Conservation (phyloP, 2,329 filamentous ascomycete species). For the Furcasterigmium sp. region DNA sequence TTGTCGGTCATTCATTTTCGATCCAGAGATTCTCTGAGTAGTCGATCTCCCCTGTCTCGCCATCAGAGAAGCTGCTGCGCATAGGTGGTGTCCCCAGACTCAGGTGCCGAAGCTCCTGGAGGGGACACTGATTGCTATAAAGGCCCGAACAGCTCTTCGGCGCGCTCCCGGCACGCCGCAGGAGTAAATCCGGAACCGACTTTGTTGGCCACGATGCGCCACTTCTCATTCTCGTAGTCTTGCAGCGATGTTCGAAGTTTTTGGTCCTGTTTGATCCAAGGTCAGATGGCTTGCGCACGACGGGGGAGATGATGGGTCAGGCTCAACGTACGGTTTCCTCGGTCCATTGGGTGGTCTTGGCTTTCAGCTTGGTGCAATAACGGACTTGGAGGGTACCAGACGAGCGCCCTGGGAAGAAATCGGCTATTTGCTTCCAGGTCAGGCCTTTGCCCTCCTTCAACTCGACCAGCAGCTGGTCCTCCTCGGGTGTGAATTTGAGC, state of each 20-base stretch:
- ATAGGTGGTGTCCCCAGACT: conserved; percentile 41
- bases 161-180: conserved; percentile 78
- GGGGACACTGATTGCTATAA: conserved; percentile 54
- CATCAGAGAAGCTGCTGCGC: conserved; percentile 31
- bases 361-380: conserved; percentile 92
- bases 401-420: conserved; percentile 88
- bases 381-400: conserved; percentile 89
- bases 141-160: conserved; percentile 52
- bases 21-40: neutral
- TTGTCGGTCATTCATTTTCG: too few relatives aligned
- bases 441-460: conserved; percentile 92
- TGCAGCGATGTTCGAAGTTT: conserved; percentile 72
- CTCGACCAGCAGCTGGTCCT: conserved; percentile 82
- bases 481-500: conserved; percentile 88
- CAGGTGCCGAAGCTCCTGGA: conserved; percentile 38
- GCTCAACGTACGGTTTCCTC: conserved; percentile 73
- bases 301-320: neutral
- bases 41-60: neutral
- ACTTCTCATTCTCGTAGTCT: conserved; percentile 87
- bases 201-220: conserved; percentile 87
- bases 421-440: conserved; percentile 96
- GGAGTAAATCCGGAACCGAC: conserved; percentile 88
- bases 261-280: conserved; percentile 57
- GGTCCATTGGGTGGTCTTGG: conserved; percentile 89
- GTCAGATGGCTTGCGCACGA: conserved; percentile 19